Evolutionary conservation across 306 rosid species (phyloP), one percentile per base, ranked within the genome.

Genomic region (Gleditsia sinensis): DNA sequence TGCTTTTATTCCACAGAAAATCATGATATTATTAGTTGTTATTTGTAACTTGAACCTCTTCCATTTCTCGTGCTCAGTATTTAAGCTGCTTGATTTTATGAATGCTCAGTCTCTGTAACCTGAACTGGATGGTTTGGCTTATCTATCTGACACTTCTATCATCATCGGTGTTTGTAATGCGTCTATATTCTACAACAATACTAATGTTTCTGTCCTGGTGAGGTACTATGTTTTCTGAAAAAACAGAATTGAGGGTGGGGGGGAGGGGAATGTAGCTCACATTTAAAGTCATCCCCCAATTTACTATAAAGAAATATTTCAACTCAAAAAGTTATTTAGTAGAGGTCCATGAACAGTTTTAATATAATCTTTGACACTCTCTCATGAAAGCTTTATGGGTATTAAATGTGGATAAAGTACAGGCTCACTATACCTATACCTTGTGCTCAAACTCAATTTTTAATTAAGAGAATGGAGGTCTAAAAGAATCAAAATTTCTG

Each of bases 11-110:
- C 69, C 61, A 25, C 59, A 24, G 45, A 33, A 61, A 34, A 19
- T 50, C 53, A 42, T 74, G 70, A 71, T 58, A 40, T 58, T 53
- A 40, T 58, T 36, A 45, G 5, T 66, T 75, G 4, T 20, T 42
- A 2, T n/a, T n/a, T n/a, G n/a, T 57, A 66, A 20, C 33, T 81
- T 48, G 27, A 64, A 81, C 28, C 39, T 54, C 60, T 71, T 57
- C 40, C 20, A 34, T 64, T 43, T 71, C 71, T 74, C 12, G 16
- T 57, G 46, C 23, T 27, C 20, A 9, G 70, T 67, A 73, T 79
- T 48, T 33, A 19, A 19, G 9, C n/a, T n/a, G n/a, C n/a, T 16
- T 67, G 10, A 2, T 17, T 25, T 67, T 13, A 46, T 17, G 25
- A 42, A 37, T 20, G 10, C 16, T 25, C 5, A 43, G 2, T 14